These are phyloP conservation scores for Macrocystidia cucumis DNA, from an alignment of 1,284 basidiomycete genomes.

Conservation along the genomic window DNA sequence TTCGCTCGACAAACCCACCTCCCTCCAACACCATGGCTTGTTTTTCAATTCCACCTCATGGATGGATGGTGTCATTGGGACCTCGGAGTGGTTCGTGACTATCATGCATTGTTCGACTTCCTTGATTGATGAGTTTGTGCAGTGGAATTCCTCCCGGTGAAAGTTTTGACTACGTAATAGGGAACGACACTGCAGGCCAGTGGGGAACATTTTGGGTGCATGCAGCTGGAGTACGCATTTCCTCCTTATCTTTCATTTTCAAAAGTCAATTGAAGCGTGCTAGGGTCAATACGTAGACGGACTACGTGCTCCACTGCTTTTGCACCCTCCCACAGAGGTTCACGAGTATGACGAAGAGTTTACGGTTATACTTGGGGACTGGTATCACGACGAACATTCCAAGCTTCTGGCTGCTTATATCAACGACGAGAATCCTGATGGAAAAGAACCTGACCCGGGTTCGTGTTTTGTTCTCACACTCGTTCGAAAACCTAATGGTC, in stretches of 20 bases:
- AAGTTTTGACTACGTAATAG: constrained; percentile 72
- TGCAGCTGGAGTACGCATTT: constrained; percentile 45
- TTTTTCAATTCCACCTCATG: constrained; percentile 83
- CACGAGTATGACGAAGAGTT: constrained; percentile 88
- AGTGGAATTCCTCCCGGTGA: constrained; percentile 80
- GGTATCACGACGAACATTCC: constrained; percentile 77
- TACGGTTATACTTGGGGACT: constrained; percentile 79
- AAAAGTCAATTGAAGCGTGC: too few species aligned
- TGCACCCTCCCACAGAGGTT: constrained; percentile 58
- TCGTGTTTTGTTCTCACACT: constrained; percentile 12
- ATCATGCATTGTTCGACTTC: not conserved
- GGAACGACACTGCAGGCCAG: constrained; percentile 65
- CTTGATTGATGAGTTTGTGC: too few species aligned
- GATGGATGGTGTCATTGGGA: constrained; percentile 81
- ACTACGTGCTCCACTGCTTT: constrained; percentile 69
- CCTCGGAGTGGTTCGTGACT: constrained; percentile 70
- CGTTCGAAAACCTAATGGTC: not conserved
- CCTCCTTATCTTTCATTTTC: too few species aligned
- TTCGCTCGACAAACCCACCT: constrained; percentile 52
- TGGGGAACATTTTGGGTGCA: constrained; percentile 91
- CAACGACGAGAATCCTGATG: constrained; percentile 69
- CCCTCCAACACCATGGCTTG: constrained; percentile 89
- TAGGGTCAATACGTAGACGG: constrained; percentile 88
- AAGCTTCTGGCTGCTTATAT: constrained; percentile 67
- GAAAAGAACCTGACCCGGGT: constrained; percentile 85